Evolutionary conservation across 208 protist species (phyloP), one percentile per base, ranked within the genome.

Genomic region (Acanthamoeba lenticulata): DNA sequence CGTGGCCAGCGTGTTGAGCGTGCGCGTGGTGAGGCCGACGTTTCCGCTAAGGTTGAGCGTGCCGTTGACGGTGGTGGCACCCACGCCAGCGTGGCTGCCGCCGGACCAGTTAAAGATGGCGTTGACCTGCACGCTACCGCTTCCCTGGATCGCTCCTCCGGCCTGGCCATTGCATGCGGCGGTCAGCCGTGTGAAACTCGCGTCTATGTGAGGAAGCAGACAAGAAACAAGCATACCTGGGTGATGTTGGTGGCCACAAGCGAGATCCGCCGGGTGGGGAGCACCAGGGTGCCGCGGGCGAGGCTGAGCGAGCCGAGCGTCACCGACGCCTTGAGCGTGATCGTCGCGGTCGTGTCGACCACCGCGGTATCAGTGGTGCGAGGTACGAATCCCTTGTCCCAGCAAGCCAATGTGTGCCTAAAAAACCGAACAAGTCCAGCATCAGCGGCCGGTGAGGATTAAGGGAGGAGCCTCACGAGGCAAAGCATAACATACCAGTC

Each of bases 31-130:
- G 47, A 92, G 86, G 36, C 29, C 38, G 29, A 55, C 65, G 65
- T 74, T 74, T 29, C 86, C 86, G 57, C 27, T 36, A 38, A 74
- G 34, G 45, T 17, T 13, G 21, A 92, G 15, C 2, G 24, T 5
- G 86, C 45, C 60, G 57, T 40, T 92, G 86, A 92, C 65, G 57
- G n/a, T 55, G 86, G 86, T 74, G 13, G 32, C 7, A 17, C 86
- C 86, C 17, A 74, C 60, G 45, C 57, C 86, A 29, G 42, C 42
- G 55, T 77, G 65, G 32, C 86, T 74, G 36, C 86, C 86, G 34
- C 65, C 45, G 7, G 45, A 67, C 86, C 86, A 92, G 2, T 34
- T 6, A 40, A 92, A 77, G 17, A 15, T 15, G n/a, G 38, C 86
- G 19, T 92, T 92, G 86, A 92, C 86, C 86, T 67, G 60, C 15